Base-by-base conservation (phyloP, 495 filamentous ascomycete species). In the Talaromyces thailandensis region DNA sequence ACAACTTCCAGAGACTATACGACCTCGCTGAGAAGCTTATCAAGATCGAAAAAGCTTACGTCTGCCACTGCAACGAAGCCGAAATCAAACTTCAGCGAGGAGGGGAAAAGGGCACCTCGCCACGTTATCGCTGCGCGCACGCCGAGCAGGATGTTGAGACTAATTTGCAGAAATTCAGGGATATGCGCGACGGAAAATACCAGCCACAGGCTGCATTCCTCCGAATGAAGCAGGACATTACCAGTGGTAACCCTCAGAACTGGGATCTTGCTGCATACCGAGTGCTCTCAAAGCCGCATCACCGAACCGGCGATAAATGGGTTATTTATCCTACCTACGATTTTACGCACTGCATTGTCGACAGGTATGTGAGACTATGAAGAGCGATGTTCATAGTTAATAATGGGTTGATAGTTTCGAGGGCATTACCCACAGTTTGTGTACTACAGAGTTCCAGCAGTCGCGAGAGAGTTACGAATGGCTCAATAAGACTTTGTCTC, bases 111-210 rank as follows among this genome's bases (percentile, higher is more conserved):
- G 82, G 86, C 58, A 86, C 87, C 26, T 76, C 84, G 55, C 82
- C 82, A 11, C 83, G 94, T 31, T 96, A 82, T 66, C 85, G 86
- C 11, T 98, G 93, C 72, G 75, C 78, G 58, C 90, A 98, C 71
- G 86, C 92, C 35, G 80, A 87, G 8, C 86, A 90, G 64, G 76
- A 85, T 0, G 81, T 84, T 25, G 89, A 92, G 60, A 85, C 91
- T 58, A 95, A 92, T 62, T 71, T 98, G 51, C 65, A 75, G 5
- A 87, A 97, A 66, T 97, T 98, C 73, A 81, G 91, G 56, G 90
- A 83, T 25, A 98, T 98, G 94, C 79, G 86, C 23, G 91, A 93
- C 70, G 95, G 94, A 24, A 87, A 90, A 71, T 98, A 97, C 73
- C 86, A 88, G 69, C 89, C 94, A 2, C 84, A 87, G 65, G 89